Percentiles rank a stretch among this genome's conserved stretches.
Evolutionary conservation across 1,139 yeast species (phyloP).

Genomic region (Sugiyamaella castrensis): DNA sequence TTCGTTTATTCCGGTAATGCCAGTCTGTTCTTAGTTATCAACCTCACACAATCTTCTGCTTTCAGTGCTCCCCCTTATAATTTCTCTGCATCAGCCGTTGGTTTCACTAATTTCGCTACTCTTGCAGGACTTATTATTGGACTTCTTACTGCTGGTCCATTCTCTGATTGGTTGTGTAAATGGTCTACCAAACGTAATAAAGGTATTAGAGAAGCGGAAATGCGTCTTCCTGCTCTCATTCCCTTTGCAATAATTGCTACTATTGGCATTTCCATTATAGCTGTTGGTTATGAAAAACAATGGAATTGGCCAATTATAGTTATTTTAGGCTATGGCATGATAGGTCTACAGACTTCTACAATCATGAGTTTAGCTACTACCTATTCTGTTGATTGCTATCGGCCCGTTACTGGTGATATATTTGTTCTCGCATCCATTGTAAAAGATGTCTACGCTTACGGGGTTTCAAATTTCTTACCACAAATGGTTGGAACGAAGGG

Average conservation of each 20-base stretch:
- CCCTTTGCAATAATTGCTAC: conserved; percentile 18
- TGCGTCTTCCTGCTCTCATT: conserved; percentile 40
- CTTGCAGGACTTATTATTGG: conserved; percentile 45
- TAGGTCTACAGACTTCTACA: conserved; percentile 47
- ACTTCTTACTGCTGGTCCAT: conserved; percentile 45
- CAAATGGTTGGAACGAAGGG: conserved; percentile 18
- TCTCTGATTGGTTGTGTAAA: conserved; percentile 45
- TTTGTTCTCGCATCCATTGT: conserved; percentile 45
- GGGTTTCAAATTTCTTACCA: conserved; percentile 25
- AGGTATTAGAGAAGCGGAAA: conserved; percentile 46
- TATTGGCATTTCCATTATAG: conserved; percentile 33
- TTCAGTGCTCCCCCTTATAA: conserved; percentile 41
- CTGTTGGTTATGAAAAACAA: conserved; percentile 24
- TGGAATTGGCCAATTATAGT: conserved; percentile 44
- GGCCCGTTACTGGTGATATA: conserved; percentile 45
- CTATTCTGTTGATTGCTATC: conserved; percentile 46
- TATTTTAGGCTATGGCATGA: conserved; percentile 43
- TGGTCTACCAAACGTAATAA: conserved; percentile 40
- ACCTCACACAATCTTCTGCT: conserved; percentile 36
- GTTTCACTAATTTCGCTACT: conserved; percentile 46
- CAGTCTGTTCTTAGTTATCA: conserved; percentile 36
- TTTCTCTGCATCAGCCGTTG: conserved; percentile 41
- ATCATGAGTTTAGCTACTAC: conserved; percentile 45
- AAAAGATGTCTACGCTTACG: conserved; percentile 39
- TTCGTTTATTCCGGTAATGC: conserved; percentile 47